Evolutionary conservation across 2,329 filamentous ascomycete species (phyloP), one percentile per base, ranked within the genome.

Genomic region (Cercospora berteroae): DNA sequence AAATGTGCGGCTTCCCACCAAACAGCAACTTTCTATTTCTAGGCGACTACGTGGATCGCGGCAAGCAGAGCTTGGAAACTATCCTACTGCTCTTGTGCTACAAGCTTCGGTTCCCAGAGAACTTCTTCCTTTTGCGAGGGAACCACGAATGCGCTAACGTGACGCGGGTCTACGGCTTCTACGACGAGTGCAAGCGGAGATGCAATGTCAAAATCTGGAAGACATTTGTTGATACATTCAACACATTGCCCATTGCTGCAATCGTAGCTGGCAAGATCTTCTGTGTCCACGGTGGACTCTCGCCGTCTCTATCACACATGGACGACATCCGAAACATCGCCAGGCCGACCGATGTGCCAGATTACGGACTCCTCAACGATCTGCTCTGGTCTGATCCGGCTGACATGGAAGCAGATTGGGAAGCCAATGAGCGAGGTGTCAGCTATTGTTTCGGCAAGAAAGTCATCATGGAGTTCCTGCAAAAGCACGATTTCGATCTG

Each of bases 121-220:
- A 98, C 82, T 98, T 98, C 81, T 98, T 98, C 81, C 83, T 98
- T 58, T 84, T 98, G 23, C 89, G 94, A 66, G 94, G 94, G 64
- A 98, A 98, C 77, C 94, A 98, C 80, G 94, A 98, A 80, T 97
- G 94, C 80, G 94, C 94, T 74, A 97, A 96, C 73, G 93, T 98
- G 63, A 98, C 93, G 13, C 88, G 94, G 67, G 93, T 98, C 39
- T 97, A 97, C 79, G 94, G 94, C 2, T 98, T 98, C 80, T 98
- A 98, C 82, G 94, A 98, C 76, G 94, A 98, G 79, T 98, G 94
- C 86, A 98, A 98, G 83, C 87, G 94, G 72, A 87, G 94, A 69
- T 97, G 92, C 83, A 97, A 97, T 77, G 92, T 97, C 79, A 97
- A 97, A 83, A 89, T 96, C 64, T 98, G 94, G 94, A 98, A 98